Base-by-base conservation (phyloP, 495 filamentous ascomycete species). In the Penicillium malachiteum region DNA sequence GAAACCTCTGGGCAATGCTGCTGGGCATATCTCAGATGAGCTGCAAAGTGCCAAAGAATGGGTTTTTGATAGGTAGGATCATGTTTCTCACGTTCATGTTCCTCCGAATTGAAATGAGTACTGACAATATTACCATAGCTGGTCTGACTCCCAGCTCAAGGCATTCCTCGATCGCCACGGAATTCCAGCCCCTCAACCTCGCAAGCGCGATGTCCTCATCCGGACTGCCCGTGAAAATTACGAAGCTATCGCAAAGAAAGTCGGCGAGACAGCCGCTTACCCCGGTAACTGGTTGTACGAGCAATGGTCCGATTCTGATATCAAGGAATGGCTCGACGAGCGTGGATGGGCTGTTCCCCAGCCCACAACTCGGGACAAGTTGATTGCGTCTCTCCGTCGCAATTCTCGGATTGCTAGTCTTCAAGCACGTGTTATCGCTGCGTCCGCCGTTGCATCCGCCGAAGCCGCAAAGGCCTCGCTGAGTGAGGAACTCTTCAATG, bases 231-330 rank as follows among this genome's bases (percentile, higher is more conserved):
- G 94, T 52, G 77, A 85, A 55, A 93, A 87, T 67, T 97, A 96
- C 57, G 86, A 96, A 56, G 76, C 80, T 3, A 69, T 88, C 41
- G 92, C 94, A 11, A 84, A 91, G 66, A 97, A 96, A 74, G 78
- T 81, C 39, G 90, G 89, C 57, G 88, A 96, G 71, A 87, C 90
- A 1, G 75, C 82, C 37, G 67, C 81, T 9, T 98, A 98, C 60
- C 94, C 94, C 38, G 94, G 94, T n/a, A 86, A 96, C 71, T 98
- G 94, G 94, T 75, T 97, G 33, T 98, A 96, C 63, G 84, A 84
- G 55, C 78, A 87, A 35, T 98, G 94, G 94, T 83, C 86, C 42
- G 82, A 93, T 39, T 88, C 85, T 50, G 85, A 88, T 35, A 68
- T 87, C 40, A 89, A 87, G 71, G 81, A 87, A 60, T 98, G 89